Conservation (phyloP, 1,284 basidiomycete species). For the Rhodofomes roseus region DNA sequence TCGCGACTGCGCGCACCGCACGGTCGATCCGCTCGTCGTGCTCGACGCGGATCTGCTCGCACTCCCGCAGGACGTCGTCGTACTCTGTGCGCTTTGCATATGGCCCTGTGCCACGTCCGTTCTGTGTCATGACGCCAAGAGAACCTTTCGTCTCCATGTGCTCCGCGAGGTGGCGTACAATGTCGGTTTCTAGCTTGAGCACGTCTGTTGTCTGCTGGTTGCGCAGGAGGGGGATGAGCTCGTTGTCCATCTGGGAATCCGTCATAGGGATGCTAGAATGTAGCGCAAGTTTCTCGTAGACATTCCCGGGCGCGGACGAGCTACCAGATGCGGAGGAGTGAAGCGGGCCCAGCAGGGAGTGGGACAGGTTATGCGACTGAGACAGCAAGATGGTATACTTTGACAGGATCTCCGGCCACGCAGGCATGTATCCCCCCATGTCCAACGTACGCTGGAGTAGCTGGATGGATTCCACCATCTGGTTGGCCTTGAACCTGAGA, state of each 20-base stretch:
- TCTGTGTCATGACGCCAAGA: slow-evolving; percentile 36
- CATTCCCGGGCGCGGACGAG: slow-evolving; percentile 30
- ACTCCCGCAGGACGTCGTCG: slow-evolving; percentile 62
- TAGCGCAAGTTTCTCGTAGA: slow-evolving; percentile 59
- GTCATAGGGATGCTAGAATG: slow-evolving; percentile 56
- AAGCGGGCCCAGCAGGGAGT: slow-evolving; percentile 45
- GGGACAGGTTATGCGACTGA: slow-evolving; percentile 71
- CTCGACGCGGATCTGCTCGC: slow-evolving; percentile 56
- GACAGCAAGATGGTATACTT: slow-evolving; percentile 81
- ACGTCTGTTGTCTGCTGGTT: slow-evolving; percentile 77
- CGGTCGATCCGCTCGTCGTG: slow-evolving; percentile 72
- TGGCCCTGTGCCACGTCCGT: slow-evolving; percentile 11
- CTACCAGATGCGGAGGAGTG: slow-evolving; percentile 13
- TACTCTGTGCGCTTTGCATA: slow-evolving; percentile 36
- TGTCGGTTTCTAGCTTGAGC: slow-evolving; percentile 60
- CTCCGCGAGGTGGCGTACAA: slow-evolving; percentile 63
- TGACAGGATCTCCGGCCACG: slow-evolving; percentile 79
- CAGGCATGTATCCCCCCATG: slow-evolving; percentile 56
- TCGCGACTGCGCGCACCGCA: slow-evolving; percentile 65
- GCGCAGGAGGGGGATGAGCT: slow-evolving; percentile 65
- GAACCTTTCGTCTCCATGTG: slow-evolving; percentile 61
- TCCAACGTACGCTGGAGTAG: slow-evolving; percentile 61
- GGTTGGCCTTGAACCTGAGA: slow-evolving; percentile 65
- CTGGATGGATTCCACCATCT: slow-evolving; percentile 73
- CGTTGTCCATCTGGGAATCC: slow-evolving; percentile 65